phyloP scores from a whole-genome alignment of 2,329 filamentous ascomycete species.

The Epichloe sibirici region DNA sequence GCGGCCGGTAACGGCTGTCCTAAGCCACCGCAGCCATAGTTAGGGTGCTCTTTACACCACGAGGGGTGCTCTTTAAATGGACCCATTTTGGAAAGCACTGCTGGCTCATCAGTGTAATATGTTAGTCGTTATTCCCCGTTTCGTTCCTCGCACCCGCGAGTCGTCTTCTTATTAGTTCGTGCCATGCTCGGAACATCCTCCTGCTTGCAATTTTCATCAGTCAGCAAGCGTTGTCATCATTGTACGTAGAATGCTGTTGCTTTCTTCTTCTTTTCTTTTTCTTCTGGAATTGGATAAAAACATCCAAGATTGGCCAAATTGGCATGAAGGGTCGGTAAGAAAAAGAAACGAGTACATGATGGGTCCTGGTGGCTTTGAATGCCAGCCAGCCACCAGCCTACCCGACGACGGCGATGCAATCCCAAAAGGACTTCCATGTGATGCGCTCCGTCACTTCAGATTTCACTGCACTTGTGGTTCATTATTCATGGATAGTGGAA shows the following conservation, averaged over 20 bases:
- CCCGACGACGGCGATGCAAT: not conserved
- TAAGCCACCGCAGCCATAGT: no score
- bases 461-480: not conserved
- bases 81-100: not conserved
- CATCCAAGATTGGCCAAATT: not conserved
- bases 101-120: not conserved
- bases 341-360: not conserved
- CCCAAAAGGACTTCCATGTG: not conserved
- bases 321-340: not conserved
- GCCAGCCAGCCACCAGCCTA: no score
- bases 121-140: not conserved
- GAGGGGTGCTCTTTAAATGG: no score
- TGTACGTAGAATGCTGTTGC: not conserved
- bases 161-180: not conserved
- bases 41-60: no score
- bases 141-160: not conserved
- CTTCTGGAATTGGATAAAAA: not conserved
- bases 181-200: not conserved
- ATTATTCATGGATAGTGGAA: conserved; percentile 1
- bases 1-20: no score
- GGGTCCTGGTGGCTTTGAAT: no score
- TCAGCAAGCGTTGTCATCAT: no score
- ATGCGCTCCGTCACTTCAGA: not conserved
- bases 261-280: not conserved
- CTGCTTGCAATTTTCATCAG: no score